Evolutionary conservation across 1,284 basidiomycete species (phyloP).

Genomic region (Porodaedalea pini): DNA sequence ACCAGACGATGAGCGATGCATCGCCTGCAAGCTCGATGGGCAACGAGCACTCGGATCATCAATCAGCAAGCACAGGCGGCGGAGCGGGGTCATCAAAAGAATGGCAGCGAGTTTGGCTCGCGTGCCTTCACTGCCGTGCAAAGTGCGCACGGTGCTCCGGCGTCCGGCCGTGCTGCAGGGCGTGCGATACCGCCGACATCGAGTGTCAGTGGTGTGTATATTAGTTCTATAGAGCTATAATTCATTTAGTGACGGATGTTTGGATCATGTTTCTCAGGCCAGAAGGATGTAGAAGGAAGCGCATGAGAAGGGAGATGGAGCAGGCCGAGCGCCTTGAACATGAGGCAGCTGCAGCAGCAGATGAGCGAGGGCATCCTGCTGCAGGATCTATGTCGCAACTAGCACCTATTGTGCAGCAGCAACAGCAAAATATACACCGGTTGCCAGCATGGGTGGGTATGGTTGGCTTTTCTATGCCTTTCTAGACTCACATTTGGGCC

Average conservation of each 20-base stretch:
- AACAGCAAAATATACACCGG: too few species aligned
- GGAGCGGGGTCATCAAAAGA: neutral
- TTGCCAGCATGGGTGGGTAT: too few species aligned
- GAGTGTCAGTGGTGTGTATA: conserved; percentile 31
- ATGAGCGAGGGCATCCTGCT: conserved; percentile 4
- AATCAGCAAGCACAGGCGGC: neutral
- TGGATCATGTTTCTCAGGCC: conserved; percentile 22
- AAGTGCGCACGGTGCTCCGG: conserved; percentile 38
- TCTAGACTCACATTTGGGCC: neutral
- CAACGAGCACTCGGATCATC: neutral
- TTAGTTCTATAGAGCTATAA: neutral
- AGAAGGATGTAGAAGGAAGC: conserved; percentile 33
- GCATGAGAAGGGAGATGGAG: conserved; percentile 37
- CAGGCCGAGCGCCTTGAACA: conserved; percentile 31
- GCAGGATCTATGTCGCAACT: neutral
- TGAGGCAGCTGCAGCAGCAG: conserved; percentile 8
- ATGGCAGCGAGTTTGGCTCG: conserved; percentile 16
- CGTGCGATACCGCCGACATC: conserved; percentile 32
- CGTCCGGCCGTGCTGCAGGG: conserved; percentile 32
- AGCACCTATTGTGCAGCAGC: too few species aligned
- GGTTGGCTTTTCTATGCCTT: too few species aligned
- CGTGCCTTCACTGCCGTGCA: conserved; percentile 31
- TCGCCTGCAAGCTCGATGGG: neutral
- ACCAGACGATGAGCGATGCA: neutral
- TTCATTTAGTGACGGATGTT: neutral